phyloP scores from a whole-genome alignment of 352 stramenopile genomes.

The Elongisporangium senticosum region DNA sequence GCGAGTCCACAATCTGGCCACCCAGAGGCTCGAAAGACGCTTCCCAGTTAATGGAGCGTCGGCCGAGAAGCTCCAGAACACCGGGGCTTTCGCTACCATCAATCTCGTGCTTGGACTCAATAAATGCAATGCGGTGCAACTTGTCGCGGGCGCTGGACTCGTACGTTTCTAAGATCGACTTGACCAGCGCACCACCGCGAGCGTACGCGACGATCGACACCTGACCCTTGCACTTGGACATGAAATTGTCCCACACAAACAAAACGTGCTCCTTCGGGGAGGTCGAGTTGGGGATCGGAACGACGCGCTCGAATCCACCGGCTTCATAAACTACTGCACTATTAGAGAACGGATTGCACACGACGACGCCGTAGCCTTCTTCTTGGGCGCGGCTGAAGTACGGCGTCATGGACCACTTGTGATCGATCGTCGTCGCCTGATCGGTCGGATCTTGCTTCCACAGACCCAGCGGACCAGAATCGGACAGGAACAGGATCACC shows the following conservation, averaged over 20 bases:
- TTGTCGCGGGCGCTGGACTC: slow-evolving; percentile 72
- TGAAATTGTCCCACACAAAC: slow-evolving; percentile 86
- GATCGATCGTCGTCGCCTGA: slow-evolving; percentile 50
- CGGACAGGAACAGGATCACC: slow-evolving; percentile 79
- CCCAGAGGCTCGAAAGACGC: slow-evolving; percentile 77
- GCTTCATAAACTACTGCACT: slow-evolving; percentile 86
- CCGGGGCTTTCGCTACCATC: slow-evolving; percentile 69
- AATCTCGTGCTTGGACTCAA: slow-evolving; percentile 88
- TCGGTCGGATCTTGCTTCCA: slow-evolving; percentile 75
- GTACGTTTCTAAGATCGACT: slow-evolving; percentile 79
- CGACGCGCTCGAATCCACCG: slow-evolving; percentile 77
- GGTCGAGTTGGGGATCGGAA: slow-evolving; percentile 80
- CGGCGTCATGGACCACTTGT: slow-evolving; percentile 86
- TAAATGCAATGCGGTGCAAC: slow-evolving; percentile 76
- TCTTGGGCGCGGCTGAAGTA: slow-evolving; percentile 83
- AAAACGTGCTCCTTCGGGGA: slow-evolving; percentile 82
- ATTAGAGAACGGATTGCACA: slow-evolving; percentile 87
- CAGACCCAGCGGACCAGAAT: slow-evolving; percentile 78
- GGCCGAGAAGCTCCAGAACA: slow-evolving; percentile 75
- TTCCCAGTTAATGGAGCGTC: slow-evolving; percentile 87
- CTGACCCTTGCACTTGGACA: slow-evolving; percentile 75
- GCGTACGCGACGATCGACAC: slow-evolving; percentile 83
- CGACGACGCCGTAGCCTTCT: slow-evolving; percentile 80
- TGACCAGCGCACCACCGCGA: slow-evolving; percentile 72
- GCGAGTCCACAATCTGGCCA: slow-evolving; percentile 82